Evolutionary conservation across 2,329 filamentous ascomycete species (phyloP).

Genomic region (Sclerotinia glacialis): DNA sequence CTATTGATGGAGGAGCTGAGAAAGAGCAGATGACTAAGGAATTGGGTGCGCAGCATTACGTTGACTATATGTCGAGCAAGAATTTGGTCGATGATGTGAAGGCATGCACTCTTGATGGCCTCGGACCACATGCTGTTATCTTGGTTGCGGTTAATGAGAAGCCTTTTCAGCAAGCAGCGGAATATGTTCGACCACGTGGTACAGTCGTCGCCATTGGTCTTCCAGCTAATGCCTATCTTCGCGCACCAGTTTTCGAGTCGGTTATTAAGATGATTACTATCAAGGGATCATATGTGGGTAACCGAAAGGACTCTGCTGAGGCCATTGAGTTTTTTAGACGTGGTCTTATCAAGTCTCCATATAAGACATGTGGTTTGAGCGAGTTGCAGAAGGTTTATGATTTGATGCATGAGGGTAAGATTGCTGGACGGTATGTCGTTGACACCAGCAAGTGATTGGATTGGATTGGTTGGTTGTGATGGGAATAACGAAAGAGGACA

Average conservation of each 20-base stretch:
- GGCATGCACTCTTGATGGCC: conserved; percentile 72
- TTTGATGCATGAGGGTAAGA: conserved; percentile 66
- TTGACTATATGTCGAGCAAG: conserved; percentile 76
- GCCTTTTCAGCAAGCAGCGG: conserved; percentile 92
- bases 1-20: conserved; percentile 79
- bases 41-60: conserved; percentile 69
- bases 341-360: conserved; percentile 78
- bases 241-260: conserved; percentile 83
- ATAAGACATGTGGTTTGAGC: conserved; percentile 78
- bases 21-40: conserved; percentile 68
- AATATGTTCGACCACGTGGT: conserved; percentile 79
- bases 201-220: conserved; percentile 86
- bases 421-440: conserved; percentile 76
- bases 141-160: conserved; percentile 83
- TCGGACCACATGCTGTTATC: conserved; percentile 83
- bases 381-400: conserved; percentile 80
- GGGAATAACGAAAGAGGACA: neutral
- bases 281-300: conserved; percentile 91
- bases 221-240: conserved; percentile 74
- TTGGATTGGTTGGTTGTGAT: neutral
- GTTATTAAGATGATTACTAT: conserved; percentile 90
- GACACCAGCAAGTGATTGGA: conserved; percentile 63
- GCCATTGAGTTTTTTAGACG: conserved; percentile 85
- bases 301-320: conserved; percentile 82
- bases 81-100: conserved; percentile 84